Conservation (phyloP, 768 basidiomycete genomes). For the Lactifluus pinguis region DNA sequence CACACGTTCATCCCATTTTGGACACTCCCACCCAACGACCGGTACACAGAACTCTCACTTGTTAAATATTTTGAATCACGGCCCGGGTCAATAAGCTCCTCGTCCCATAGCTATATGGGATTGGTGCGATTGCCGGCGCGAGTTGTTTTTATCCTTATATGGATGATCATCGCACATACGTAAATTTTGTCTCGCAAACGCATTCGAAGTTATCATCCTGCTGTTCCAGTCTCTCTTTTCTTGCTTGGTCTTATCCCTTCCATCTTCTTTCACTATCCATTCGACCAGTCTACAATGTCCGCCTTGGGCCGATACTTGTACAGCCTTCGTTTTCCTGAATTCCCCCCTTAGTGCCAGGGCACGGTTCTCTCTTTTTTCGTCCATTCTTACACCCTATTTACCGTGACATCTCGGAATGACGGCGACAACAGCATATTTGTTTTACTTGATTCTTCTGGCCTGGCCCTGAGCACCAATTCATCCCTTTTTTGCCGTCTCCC, state of each 20-base stretch:
- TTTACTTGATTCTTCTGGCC: conserved; percentile 17
- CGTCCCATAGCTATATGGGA: background rate
- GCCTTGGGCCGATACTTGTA: conserved; percentile 1
- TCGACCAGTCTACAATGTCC: background rate
- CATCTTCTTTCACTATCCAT: background rate
- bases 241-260: conserved; percentile 3
- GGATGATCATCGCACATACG: conserved; percentile 15
- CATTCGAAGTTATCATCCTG: conserved; percentile 15
- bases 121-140: background rate
- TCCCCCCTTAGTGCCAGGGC: background rate
- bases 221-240: conserved; percentile 1
- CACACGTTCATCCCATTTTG: background rate
- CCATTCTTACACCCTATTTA: conserved; percentile 21
- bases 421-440: background rate
- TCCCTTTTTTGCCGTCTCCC: conserved; percentile 9
- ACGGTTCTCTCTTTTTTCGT: conserved; percentile 8
- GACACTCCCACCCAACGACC: background rate
- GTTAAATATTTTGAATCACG: conserved; percentile 14
- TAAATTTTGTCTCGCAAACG: conserved; percentile 10
- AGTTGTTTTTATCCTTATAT: conserved; percentile 11
- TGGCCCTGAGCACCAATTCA: background rate
- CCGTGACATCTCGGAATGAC: conserved; percentile 20
- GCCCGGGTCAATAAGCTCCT: conserved; percentile 10
- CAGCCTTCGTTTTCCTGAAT: background rate
- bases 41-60: conserved; percentile 7